Base-by-base conservation (phyloP, 1,284 basidiomycete species). In the Fomitopsis palustris region DNA sequence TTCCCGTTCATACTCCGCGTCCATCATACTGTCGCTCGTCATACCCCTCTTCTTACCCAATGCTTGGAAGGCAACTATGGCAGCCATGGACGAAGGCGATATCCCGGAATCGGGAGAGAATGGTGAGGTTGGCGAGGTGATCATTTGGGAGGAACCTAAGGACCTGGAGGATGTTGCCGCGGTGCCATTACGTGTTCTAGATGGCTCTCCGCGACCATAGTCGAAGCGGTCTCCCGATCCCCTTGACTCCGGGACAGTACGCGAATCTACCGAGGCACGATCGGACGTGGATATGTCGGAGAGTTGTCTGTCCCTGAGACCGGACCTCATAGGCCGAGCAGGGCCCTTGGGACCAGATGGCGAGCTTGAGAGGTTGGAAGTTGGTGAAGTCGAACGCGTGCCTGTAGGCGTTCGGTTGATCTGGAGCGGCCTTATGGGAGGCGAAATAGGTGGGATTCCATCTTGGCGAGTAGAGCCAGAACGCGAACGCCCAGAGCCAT, bases 21-120 rank as follows among this genome's bases (percentile, higher is more conserved):
- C 73, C 52, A 63, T 45, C 53, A 64, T 54, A 62, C 77, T 79
- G 47, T 81, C 83, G 61, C 82, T 77, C 12, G 79, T 79, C 71
- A 80, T 78, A n/a, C 77, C 78, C 53, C 83, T 82, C 67, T 80
- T 80, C 25, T 85, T 77, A 10, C 78, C 75, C 23, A 86, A 83
- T 57, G 81, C 80, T 67, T 85, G 82, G 70, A 92, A 92, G 31
- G 88, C 87, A 59, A 85, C 74, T 41, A 90, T 82, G 43, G 78
- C 78, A n/a, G 75, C 75, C 42, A 88, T 80, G n/a, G 82, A 79
- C 3, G 79, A 76, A 51, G 76, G 70, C 25, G 76, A 72, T 35
- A 72, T 57, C 25, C 66, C 64, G 8, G 65, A 35, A 10, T 64
- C 65, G 8, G 66, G 61, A 17, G 64, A 63, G 12, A 61, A 43